A percentile compares a stretch with the other conserved stretches of the same genome.
Evolutionary conservation across 352 stramenopile species (phyloP).

Genomic region (Globisporangium radiosum): DNA sequence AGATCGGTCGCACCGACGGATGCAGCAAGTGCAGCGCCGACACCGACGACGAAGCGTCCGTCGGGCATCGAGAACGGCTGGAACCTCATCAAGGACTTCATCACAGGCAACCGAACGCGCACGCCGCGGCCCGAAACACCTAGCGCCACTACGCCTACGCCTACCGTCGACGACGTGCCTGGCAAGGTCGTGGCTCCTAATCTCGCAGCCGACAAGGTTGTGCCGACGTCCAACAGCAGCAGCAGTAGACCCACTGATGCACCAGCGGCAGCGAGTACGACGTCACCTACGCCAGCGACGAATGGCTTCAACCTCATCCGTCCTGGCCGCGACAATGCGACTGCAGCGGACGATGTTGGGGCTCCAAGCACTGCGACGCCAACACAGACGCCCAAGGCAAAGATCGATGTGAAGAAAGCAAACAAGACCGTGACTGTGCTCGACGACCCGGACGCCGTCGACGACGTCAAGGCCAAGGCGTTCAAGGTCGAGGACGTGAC

Average conservation of each 20-base stretch:
- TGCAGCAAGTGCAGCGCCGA: neutral
- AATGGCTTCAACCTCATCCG: too few species aligned
- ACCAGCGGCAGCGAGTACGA: neutral
- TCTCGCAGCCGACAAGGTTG: neutral
- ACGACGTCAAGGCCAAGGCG: neutral
- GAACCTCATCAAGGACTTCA: constrained; percentile 7
- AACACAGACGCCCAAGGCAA: neutral
- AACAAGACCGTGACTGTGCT: constrained; percentile 6
- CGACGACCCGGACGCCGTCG: constrained; percentile 1
- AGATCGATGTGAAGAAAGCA: neutral
- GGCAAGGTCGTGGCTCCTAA: neutral
- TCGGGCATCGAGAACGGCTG: constrained; percentile 1
- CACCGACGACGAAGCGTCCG: constrained; percentile 1
- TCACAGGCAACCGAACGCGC: neutral
- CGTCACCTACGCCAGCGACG: neutral
- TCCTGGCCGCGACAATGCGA: too few species aligned
- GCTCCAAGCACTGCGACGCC: neutral
- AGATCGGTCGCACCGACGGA: neutral
- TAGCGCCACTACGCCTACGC: neutral
- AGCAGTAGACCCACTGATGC: neutral
- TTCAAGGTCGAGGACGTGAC: constrained; percentile 4
- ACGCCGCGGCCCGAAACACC: neutral
- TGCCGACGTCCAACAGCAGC: neutral
- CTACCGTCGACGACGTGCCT: neutral
- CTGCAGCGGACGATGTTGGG: neutral